These are phyloP conservation scores for Solanum sejunctum DNA, from an alignment of 257 asterid genomes.

Conservation along the genomic window DNA sequence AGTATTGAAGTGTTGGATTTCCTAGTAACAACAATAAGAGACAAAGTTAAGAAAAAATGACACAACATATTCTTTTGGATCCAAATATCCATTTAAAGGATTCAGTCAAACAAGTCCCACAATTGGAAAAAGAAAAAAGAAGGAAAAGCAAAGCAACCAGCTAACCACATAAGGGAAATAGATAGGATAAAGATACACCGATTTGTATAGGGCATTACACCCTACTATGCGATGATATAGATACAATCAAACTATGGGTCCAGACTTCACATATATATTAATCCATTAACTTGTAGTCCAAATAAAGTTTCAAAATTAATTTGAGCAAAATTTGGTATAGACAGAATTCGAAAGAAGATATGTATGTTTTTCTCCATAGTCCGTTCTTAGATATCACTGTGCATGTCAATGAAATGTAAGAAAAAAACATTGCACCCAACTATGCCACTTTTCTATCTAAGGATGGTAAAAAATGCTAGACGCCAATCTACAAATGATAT, in stretches of 20 bases:
- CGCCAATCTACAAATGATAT: not conserved
- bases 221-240: not conserved
- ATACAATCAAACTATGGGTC: not conserved
- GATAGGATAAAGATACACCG: not conserved
- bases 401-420: not conserved
- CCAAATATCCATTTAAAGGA: not conserved
- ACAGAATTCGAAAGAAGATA: not conserved
- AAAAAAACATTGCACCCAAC: not conserved
- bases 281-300: not conserved
- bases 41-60: not conserved
- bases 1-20: not conserved
- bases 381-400: not conserved
- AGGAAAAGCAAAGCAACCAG: not conserved
- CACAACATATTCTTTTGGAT: not conserved
- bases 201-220: not conserved
- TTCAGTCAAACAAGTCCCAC: not conserved
- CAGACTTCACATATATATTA: not conserved
- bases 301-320: not conserved
- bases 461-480: not conserved
- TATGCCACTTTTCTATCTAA: not conserved
- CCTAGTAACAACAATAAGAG: not conserved
- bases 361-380: not conserved
- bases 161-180: not conserved
- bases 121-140: not conserved
- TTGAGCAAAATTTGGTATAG: not conserved